Percentiles rank a stretch among this genome's conserved stretches.
phyloP scores from a whole-genome alignment of 352 stramenopile genomes.

The Peronospora destructor region DNA sequence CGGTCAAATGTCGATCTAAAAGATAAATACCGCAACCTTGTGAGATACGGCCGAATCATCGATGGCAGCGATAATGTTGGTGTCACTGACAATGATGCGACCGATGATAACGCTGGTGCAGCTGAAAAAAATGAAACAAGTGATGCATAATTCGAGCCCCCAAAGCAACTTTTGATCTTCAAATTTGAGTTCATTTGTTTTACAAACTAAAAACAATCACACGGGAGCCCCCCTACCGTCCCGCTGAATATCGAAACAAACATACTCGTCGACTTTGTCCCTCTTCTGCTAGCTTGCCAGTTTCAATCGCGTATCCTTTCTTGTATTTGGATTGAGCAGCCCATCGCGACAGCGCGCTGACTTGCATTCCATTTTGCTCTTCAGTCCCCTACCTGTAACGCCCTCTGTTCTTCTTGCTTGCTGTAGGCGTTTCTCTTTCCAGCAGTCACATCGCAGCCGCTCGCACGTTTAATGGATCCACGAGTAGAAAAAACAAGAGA shows the following conservation, averaged over 20 bases:
- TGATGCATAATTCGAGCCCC: not conserved
- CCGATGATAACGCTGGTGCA: conserved; percentile 9
- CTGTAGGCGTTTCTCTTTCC: conserved; percentile 13
- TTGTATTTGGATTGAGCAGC: conserved; percentile 23
- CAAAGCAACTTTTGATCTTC: conserved; percentile 16
- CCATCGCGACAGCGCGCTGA: conserved; percentile 7
- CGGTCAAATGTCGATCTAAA: conserved; percentile 76
- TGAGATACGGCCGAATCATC: conserved; percentile 36
- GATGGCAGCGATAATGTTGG: conserved; percentile 7
- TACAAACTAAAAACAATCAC: conserved; percentile 36
- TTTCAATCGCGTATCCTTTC: conserved; percentile 7
- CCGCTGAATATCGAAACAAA: conserved; percentile 31
- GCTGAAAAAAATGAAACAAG: conserved; percentile 2
- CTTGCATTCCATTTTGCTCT: conserved; percentile 8
- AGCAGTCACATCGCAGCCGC: conserved; percentile 12
- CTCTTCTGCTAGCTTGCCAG: conserved; percentile 7
- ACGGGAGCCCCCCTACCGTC: conserved; percentile 5
- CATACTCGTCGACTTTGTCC: conserved; percentile 24
- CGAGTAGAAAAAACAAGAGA: conserved; percentile 7
- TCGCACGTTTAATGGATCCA: conserved; percentile 13
- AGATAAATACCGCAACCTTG: conserved; percentile 79
- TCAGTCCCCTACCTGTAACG: conserved; percentile 22
- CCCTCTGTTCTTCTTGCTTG: conserved; percentile 10
- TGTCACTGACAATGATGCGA: conserved; percentile 16
- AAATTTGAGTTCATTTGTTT: conserved; percentile 34